Evolutionary conservation across 495 filamentous ascomycete genomes (phyloP).

Genomic region (Hypoxylon subgilvum): DNA sequence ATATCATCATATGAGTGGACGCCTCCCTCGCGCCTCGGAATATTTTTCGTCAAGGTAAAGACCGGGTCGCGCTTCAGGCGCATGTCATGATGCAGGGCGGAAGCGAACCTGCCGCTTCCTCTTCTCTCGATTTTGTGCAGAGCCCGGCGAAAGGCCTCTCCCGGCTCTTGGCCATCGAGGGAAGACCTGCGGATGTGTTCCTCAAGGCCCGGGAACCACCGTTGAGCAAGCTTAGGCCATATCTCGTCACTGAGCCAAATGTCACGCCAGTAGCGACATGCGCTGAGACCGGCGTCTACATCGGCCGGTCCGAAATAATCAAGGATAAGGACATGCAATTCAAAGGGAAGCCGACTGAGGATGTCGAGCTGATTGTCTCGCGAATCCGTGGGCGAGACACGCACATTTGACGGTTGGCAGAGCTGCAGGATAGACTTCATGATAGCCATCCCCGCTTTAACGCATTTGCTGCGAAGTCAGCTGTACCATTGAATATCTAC

Average conservation of each 20-base stretch:
- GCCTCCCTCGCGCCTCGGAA: conserved; percentile 34
- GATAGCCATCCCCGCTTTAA: too few relatives aligned
- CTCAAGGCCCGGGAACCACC: conserved; percentile 36
- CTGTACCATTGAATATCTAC: too few relatives aligned
- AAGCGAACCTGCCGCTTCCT: conserved; percentile 31
- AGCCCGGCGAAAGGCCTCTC: conserved; percentile 30
- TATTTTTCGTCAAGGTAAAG: conserved; percentile 33
- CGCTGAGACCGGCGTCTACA: conserved; percentile 32
- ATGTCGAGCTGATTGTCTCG: conserved; percentile 18
- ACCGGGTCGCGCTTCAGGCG: conserved; percentile 31
- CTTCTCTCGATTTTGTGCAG: conserved; percentile 35
- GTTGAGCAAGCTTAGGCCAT: conserved; percentile 38
- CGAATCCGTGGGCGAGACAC: not conserved
- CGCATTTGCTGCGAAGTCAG: too few relatives aligned
- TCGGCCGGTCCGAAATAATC: conserved; percentile 29
- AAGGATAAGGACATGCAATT: conserved; percentile 36
- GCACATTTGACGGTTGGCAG: conserved; percentile 3
- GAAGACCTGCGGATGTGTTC: conserved; percentile 28
- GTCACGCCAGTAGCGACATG: conserved; percentile 26
- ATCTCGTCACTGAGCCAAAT: conserved; percentile 42
- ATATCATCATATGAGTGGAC: conserved; percentile 38
- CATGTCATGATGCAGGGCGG: conserved; percentile 38
- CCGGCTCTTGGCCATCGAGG: conserved; percentile 9
- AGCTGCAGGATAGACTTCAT: conserved; percentile 33
- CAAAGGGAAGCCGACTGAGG: conserved; percentile 40